Conservation (phyloP, 1,139 yeast species). For the Pichia sp. region DNA sequence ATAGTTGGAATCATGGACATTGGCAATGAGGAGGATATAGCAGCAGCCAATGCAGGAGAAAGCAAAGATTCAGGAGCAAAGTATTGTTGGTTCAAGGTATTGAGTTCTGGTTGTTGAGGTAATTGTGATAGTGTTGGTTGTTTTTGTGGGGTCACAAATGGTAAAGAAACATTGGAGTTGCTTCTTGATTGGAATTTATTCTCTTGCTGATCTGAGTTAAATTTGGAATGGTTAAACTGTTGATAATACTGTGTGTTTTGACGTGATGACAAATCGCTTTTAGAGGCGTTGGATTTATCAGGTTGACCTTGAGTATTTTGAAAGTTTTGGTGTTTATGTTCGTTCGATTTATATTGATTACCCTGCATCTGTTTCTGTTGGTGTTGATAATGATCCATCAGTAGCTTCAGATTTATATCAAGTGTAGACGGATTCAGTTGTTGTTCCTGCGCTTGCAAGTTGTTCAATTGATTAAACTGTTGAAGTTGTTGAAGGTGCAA, state of each 20-base stretch:
- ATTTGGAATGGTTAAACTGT: not conserved
- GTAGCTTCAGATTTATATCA: not conserved
- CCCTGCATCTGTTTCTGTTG: not conserved
- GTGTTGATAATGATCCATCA: not conserved
- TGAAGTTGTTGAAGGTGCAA: not conserved
- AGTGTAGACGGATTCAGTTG: not conserved
- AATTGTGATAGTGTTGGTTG: not conserved
- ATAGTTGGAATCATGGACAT: slow-evolving; percentile 3
- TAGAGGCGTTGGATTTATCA: not conserved
- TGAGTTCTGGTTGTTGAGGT: not conserved
- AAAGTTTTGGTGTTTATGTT: not conserved
- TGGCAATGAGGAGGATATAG: slow-evolving; percentile 1
- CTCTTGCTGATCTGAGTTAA: not conserved
- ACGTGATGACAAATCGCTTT: not conserved
- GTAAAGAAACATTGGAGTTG: slow-evolving; percentile 5
- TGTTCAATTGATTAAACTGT: slow-evolving; percentile 3
- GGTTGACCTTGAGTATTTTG: not conserved
- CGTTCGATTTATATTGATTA: not conserved
- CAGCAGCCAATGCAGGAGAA: not conserved
- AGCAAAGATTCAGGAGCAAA: not conserved
- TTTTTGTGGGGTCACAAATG: not conserved
- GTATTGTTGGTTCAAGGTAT: not conserved
- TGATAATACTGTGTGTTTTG: not conserved
- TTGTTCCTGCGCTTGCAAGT: not conserved
- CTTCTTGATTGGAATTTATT: slow-evolving; percentile 9